Evolutionary conservation across 371 early-diverging fungal species (phyloP).

Genomic region (Lichtheimia ramosa): DNA sequence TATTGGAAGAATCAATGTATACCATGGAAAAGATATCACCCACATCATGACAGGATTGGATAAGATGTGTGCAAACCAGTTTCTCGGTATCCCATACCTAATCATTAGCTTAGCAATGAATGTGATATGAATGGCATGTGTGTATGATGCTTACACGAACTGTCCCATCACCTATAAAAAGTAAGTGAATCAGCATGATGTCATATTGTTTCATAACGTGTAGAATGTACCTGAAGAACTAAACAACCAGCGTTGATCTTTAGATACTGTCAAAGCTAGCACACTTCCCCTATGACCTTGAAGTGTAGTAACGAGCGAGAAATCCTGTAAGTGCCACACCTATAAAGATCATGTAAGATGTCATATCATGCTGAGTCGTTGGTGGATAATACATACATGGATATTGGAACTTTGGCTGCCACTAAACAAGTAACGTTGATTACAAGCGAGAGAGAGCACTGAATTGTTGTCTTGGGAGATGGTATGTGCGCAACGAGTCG

Average conservation of each 20-base stretch:
- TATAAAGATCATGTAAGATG: constrained; percentile 9
- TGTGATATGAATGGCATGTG: neutral
- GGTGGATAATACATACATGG: constrained; percentile 35
- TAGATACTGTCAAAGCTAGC: constrained; percentile 60
- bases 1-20: constrained; percentile 52
- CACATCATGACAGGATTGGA: constrained; percentile 74
- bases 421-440: constrained; percentile 60
- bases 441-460: constrained; percentile 68
- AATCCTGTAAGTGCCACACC: constrained; percentile 76
- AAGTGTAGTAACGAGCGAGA: constrained; percentile 55
- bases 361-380: neutral
- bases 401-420: constrained; percentile 72
- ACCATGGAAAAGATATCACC: constrained; percentile 77
- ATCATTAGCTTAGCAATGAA: neutral
- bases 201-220: neutral
- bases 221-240: constrained; percentile 65
- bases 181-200: neutral
- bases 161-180: constrained; percentile 61
- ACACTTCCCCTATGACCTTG: constrained; percentile 74
- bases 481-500: constrained; percentile 55
- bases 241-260: constrained; percentile 58
- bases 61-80: constrained; percentile 60
- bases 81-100: constrained; percentile 71
- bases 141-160: constrained; percentile 47
- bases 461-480: constrained; percentile 68